Percentiles rank a stretch among this genome's conserved stretches.
Conservation (phyloP, 805 yeast genomes). For the Candida odintsovae region DNA sequence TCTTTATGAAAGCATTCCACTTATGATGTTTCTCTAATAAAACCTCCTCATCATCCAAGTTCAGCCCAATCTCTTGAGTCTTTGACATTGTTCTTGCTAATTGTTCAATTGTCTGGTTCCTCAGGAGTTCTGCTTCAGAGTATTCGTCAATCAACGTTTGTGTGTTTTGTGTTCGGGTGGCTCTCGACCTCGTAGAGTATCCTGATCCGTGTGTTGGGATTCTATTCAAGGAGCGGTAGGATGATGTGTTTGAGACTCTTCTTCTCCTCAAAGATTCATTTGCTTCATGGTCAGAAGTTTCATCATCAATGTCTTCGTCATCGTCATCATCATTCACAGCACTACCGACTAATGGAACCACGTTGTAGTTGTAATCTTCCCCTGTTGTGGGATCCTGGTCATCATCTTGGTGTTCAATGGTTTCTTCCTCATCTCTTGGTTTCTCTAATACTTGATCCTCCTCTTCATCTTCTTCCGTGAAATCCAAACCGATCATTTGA, state of each 20-base stretch:
- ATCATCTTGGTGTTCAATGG: not conserved
- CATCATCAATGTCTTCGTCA: too few relatives aligned
- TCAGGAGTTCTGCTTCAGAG: slow-evolving; percentile 19
- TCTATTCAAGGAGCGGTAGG: not conserved
- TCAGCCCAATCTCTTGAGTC: slow-evolving; percentile 19
- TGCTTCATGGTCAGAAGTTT: not conserved
- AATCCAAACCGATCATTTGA: slow-evolving; percentile 65
- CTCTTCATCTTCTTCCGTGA: slow-evolving; percentile 27
- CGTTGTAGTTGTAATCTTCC: not conserved
- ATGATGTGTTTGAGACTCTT: slow-evolving; percentile 1
- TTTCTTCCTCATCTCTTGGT: not conserved
- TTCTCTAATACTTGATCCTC: slow-evolving; percentile 6
- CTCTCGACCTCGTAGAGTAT: slow-evolving; percentile 16
- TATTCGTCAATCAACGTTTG: slow-evolving; percentile 19
- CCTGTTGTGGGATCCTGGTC: not conserved
- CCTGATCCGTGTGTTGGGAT: slow-evolving; percentile 10
- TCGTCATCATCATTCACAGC: not conserved
- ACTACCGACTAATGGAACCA: not conserved
- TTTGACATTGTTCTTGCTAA: slow-evolving; percentile 15
- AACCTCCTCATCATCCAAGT: not conserved
- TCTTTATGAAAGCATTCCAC: slow-evolving; percentile 19
- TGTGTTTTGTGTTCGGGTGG: slow-evolving; percentile 10
- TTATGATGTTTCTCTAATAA: slow-evolving; percentile 3
- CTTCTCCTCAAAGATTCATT: not conserved
- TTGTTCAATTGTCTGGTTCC: slow-evolving; percentile 6